Conservation (phyloP, 164 flowering plant species). For the Vitis rotundifolia region DNA sequence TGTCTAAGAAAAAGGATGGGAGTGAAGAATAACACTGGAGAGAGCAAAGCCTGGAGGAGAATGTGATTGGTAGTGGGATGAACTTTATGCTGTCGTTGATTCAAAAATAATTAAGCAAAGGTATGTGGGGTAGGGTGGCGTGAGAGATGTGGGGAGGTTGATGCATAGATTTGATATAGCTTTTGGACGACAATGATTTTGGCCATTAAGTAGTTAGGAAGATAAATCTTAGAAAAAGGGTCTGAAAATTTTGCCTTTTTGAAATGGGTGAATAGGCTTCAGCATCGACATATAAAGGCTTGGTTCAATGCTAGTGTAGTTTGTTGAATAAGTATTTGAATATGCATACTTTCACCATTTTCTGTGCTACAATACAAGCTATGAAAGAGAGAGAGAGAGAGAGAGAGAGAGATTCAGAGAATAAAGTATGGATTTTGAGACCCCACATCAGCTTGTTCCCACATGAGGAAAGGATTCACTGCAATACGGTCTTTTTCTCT, state of each 20-base stretch:
- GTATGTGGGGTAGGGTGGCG: slow-evolving; percentile 5
- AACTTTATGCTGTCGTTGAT: not conserved
- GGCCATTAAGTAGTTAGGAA: not conserved
- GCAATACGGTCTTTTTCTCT: slow-evolving; percentile 7
- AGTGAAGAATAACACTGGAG: slow-evolving; percentile 1
- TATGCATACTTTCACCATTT: not conserved
- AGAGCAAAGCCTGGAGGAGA: slow-evolving; percentile 11
- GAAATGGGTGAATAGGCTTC: not conserved
- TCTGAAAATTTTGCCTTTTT: not conserved
- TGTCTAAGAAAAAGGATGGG: not conserved
- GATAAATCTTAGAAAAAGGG: not conserved
- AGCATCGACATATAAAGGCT: slow-evolving; percentile 8
- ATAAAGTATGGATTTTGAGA: slow-evolving; percentile 12
- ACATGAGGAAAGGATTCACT: slow-evolving; percentile 12
- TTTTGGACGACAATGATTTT: slow-evolving; percentile 26
- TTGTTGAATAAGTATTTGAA: not conserved
- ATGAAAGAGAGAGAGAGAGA: not conserved
- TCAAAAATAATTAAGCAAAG: slow-evolving; percentile 2
- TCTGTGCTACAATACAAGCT: not conserved
- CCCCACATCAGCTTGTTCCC: slow-evolving; percentile 15
- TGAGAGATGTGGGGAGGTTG: not conserved
- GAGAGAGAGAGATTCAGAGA: not conserved
- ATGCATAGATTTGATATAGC: slow-evolving; percentile 13
- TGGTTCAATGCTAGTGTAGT: slow-evolving; percentile 8
- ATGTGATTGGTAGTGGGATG: slow-evolving; percentile 5